These are phyloP conservation scores for Penicillium sp. DNA, from an alignment of 2,329 filamentous ascomycete genomes.

Conservation along the genomic window DNA sequence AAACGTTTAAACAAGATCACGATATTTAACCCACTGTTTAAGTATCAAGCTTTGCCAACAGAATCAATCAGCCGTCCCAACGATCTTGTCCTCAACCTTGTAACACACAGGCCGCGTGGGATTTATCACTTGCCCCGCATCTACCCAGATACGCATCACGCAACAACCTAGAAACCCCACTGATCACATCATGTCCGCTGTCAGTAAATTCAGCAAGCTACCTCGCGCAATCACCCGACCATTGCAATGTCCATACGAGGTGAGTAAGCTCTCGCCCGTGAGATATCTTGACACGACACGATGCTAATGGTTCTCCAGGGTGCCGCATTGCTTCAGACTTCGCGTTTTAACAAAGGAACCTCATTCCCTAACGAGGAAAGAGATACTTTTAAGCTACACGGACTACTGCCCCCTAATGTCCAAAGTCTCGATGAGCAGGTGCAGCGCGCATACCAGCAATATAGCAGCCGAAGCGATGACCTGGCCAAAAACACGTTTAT, in stretches of 20 bases:
- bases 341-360: constrained; percentile 81
- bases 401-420: constrained; percentile 70
- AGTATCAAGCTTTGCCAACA: no score
- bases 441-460: constrained; percentile 78
- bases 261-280: constrained; percentile 6
- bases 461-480: constrained; percentile 61
- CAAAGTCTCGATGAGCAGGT: constrained; percentile 77
- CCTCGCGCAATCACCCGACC: constrained; percentile 31
- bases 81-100: not conserved
- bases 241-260: constrained; percentile 32
- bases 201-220: constrained; percentile 30
- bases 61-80: not conserved
- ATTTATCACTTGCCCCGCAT: not conserved
- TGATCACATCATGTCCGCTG: constrained; percentile 11
- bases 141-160: not conserved
- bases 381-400: constrained; percentile 66
- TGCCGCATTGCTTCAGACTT: constrained; percentile 58
- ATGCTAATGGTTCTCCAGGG: constrained; percentile 6
- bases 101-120: not conserved
- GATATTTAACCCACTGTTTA: not conserved
- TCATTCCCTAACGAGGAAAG: constrained; percentile 73
- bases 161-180: not conserved
- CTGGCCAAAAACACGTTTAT: constrained; percentile 87
- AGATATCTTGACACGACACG: not conserved
- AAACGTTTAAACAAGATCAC: not conserved